Base-by-base conservation (phyloP, 106 monocot genomes). In the Chionographis japonica region DNA sequence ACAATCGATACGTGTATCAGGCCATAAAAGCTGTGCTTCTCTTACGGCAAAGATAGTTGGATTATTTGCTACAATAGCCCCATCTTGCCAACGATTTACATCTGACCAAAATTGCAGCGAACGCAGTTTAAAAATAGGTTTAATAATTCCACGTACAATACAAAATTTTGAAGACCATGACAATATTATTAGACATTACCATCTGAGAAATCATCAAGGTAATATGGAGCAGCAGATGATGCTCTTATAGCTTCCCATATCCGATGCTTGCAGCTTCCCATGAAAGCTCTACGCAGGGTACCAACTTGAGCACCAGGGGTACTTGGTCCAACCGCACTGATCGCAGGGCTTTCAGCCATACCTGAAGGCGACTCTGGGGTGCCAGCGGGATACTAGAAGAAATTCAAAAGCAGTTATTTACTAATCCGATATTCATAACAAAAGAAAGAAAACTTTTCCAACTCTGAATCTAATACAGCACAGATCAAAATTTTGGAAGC, bases 181-280 rank as follows among this genome's bases (percentile, higher is more conserved):
- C 12, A 55, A 66, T 19, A 38, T 12, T 40, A 18, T 41, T 9
- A 76, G 75, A 13, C 49, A 61, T 62, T 87, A 98, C 97, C 97
- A 85, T 89, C 85, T 39, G 97, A 87, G 61, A 83, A 98, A 79
- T 98, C 97, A 90, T 93, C 97, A 74, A 98, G 92, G 83, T 98
- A 98, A 71, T 98, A 98, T 42, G 97, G 97, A 68, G 97, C 97
- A 70, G 97, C 92, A 72, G 97, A 98, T 63, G 97, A 98, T 79
- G 97, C 97, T 72, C 97, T 86, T 78, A 98, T 87, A 59, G 97
- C 97, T 81, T 98, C 72, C 97, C 97, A 98, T 72, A 92, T 83
- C 2, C 54, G 89, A 68, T 98, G 97, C 74, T 98, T 98, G 76
- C 97, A 98, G 71, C 92, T 98, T 35, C 97, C 97, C 64, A 98